Evolutionary conservation across 148 eudicot genomes (phyloP).

Genomic region (Vaccinium vitisidaea): DNA sequence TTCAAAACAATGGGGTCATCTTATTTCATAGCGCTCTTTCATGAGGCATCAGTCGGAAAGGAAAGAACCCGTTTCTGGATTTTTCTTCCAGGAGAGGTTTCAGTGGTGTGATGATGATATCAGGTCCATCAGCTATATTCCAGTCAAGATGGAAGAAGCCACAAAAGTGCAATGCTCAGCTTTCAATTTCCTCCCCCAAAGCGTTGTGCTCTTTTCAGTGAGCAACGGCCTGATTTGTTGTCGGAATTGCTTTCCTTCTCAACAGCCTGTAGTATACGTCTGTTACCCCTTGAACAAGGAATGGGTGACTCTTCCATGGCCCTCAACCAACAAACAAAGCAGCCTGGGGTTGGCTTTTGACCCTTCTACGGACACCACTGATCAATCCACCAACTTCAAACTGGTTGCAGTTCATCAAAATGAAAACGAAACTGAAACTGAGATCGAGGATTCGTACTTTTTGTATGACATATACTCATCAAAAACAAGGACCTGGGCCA

Average conservation of each 20-base stretch:
- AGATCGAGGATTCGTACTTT: constrained; percentile 19
- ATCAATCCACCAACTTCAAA: constrained; percentile 30
- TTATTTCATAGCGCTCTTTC: constrained; percentile 34
- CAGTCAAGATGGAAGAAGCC: constrained; percentile 1
- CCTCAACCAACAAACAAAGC: constrained; percentile 3
- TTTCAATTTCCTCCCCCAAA: constrained; percentile 39
- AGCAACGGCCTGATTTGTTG: constrained; percentile 46
- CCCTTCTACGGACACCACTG: constrained; percentile 24
- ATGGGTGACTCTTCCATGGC: constrained; percentile 30
- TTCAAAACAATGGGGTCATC: constrained; percentile 30
- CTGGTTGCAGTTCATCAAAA: constrained; percentile 25
- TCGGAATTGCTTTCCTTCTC: constrained; percentile 36
- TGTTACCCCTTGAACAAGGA: constrained; percentile 49
- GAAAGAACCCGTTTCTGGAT: constrained; percentile 32
- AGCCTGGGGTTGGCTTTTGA: constrained; percentile 42
- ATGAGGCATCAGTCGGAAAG: constrained; percentile 20
- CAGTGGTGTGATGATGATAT: constrained; percentile 30
- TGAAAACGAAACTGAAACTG: constrained; percentile 16
- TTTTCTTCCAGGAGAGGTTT: constrained; percentile 42
- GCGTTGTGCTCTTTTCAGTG: constrained; percentile 29
- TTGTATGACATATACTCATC: constrained; percentile 35
- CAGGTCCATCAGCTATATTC: constrained; percentile 30
- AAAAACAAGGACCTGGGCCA: constrained; percentile 31
- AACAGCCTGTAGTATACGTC: constrained; percentile 26
- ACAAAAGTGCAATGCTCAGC: constrained; percentile 17